phyloP scores from a whole-genome alignment of 2,329 filamentous ascomycete species.

The Ciborinia camelliae region DNA sequence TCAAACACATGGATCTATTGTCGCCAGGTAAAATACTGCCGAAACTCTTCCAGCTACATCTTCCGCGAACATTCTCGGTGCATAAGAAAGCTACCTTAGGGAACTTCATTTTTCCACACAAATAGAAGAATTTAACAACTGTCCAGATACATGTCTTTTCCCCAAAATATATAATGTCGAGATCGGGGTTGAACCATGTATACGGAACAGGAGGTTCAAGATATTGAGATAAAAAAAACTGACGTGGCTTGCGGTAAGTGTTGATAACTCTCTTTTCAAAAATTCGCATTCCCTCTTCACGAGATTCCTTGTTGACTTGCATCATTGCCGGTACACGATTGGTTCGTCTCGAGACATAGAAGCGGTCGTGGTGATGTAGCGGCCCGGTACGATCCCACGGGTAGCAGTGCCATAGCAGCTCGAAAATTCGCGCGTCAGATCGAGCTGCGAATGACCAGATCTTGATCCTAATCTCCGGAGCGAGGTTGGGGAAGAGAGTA shows the following conservation, averaged over 20 bases:
- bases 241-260: too few species aligned
- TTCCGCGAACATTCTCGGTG: rapidly evolving
- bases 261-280: not conserved
- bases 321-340: not conserved
- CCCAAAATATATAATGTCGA: not conserved
- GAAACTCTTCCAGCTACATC: not conserved
- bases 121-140: not conserved
- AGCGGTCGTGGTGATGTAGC: not conserved
- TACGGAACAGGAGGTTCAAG: too few species aligned
- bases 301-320: slow-evolving; percentile 1
- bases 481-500: not conserved
- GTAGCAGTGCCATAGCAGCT: not conserved
- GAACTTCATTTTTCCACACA: not conserved
- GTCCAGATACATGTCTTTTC: not conserved
- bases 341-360: not conserved
- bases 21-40: not conserved
- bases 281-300: not conserved
- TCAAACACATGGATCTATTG: not conserved
- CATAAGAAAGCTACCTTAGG: not conserved
- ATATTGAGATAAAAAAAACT: too few species aligned
- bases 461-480: not conserved
- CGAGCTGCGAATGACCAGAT: not conserved
- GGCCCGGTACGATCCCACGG: too few species aligned
- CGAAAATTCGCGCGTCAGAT: not conserved
- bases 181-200: not conserved